Evolutionary conservation across 1,139 yeast species (phyloP).

Genomic region (Taiozyma onychis): DNA sequence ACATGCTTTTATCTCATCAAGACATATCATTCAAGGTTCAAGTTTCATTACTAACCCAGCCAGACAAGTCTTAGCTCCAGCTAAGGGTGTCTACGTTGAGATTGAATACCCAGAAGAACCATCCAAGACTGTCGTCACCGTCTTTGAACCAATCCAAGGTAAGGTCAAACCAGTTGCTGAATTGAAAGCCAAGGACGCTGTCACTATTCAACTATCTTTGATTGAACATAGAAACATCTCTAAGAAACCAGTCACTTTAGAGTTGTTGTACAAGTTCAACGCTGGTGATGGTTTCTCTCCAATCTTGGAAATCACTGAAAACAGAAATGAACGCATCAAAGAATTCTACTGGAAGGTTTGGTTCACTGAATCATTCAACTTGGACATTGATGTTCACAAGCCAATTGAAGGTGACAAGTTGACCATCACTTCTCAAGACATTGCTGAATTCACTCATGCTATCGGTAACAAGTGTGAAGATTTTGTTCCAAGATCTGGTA

Average conservation of each 20-base stretch:
- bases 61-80: conserved; percentile 75
- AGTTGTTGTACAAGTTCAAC: conserved; percentile 71
- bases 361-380: conserved; percentile 73
- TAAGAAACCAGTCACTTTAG: conserved; percentile 64
- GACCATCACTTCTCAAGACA: conserved; percentile 67
- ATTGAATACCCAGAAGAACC: conserved; percentile 46
- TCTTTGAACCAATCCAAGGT: conserved; percentile 70
- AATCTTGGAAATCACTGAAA: conserved; percentile 82
- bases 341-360: conserved; percentile 96
- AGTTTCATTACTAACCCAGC: conserved; percentile 77
- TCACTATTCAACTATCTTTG: conserved; percentile 60
- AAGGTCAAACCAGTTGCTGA: conserved; percentile 64
- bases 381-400: conserved; percentile 62
- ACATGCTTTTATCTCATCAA: conserved; percentile 78
- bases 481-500: conserved; percentile 83
- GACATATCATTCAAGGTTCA: conserved; percentile 78
- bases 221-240: conserved; percentile 90
- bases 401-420: conserved; percentile 59
- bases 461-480: conserved; percentile 97
- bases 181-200: conserved; percentile 44
- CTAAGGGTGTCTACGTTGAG: conserved; percentile 58
- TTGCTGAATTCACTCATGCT: conserved; percentile 93
- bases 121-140: conserved; percentile 53
- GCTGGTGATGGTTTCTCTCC: conserved; percentile 94
- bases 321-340: conserved; percentile 89